Base-by-base conservation (phyloP, 331 rosid species). In the Saraca asoca region DNA sequence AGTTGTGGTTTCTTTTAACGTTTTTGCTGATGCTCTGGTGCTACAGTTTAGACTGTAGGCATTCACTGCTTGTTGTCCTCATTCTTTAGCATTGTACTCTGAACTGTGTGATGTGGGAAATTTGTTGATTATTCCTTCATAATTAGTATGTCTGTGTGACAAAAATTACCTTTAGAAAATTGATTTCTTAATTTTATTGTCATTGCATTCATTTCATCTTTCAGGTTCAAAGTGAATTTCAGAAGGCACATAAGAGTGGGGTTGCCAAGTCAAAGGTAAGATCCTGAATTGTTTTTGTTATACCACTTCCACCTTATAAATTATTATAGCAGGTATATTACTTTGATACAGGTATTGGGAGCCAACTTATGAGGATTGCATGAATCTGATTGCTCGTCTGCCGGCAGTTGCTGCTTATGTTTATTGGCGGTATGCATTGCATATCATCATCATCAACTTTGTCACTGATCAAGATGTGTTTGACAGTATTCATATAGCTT, bases 221-320 rank as follows among this genome's bases (percentile, higher is more conserved):
- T 73, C 91, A 94, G 99, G 96, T 88, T 74, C 79, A 86, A 62
- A 94, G 99, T 72, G 96, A 94, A 66, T 94, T 94, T 75, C 89
- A 80, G 80, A 94, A 94, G 84, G 96, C 94, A 41, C 82, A 94
- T 39, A 89, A 88, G 77, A 74, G 87, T 78, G 97, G 99, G 67
- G 82, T 94, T 75, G 60, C 72, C 39, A 94, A 84, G 70, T 58
- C 99, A 66, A 90, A 70, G 99, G 86, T n/a, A 81, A 66, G 78
- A 31, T 66, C 58, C 58, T 33, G 12, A 37, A 61, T n/a, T 11
- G 37, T 44, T 54, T 55, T 35, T 60, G 58, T 43, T 12, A 68
- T 78, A 31, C 10, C 46, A 29, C 54, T 52, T 44, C 13, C 34
- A 19, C 54, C 72, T 38, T 74, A 12, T 45, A 55, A 55, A 64